These are phyloP conservation scores for Plantago lanceolata DNA, from an alignment of 305 asterid species.

Conservation along the genomic window DNA sequence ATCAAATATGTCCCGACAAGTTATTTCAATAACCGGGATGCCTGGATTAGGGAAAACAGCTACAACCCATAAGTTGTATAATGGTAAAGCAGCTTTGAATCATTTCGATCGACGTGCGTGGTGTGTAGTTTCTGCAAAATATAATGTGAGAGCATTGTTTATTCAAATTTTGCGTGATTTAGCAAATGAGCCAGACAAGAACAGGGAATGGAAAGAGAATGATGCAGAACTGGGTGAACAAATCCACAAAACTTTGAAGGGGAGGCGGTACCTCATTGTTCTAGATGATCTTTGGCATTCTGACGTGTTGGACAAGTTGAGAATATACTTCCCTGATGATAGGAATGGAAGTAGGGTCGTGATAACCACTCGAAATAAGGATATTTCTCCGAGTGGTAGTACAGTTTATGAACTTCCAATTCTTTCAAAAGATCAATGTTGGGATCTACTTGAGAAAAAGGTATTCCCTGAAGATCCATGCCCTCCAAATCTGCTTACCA, in stretches of 20 bases:
- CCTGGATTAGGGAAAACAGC: constrained; percentile 34
- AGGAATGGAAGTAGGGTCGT: constrained; percentile 20
- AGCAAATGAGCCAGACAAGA: background rate
- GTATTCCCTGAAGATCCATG: constrained; percentile 10
- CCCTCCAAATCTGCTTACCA: constrained; percentile 16
- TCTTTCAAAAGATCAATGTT: constrained; percentile 13
- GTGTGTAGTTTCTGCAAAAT: constrained; percentile 26
- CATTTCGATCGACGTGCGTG: no score
- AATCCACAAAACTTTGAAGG: background rate
- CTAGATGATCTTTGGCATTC: constrained; percentile 29
- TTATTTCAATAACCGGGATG: constrained; percentile 16
- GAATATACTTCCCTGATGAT: constrained; percentile 23
- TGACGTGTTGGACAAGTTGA: constrained; percentile 12
- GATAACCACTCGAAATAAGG: constrained; percentile 15
- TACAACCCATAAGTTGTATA: constrained; percentile 21
- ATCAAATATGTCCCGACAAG: background rate
- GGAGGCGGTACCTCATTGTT: background rate
- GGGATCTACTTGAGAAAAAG: constrained; percentile 22
- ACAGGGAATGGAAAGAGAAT: background rate
- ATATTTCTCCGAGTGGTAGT: constrained; percentile 11
- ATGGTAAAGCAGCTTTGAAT: no score
- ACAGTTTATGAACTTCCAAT: constrained; percentile 5
- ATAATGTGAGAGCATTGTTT: constrained; percentile 13
- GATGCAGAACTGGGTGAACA: background rate
- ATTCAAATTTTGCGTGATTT: constrained; percentile 3